Base-by-base conservation (phyloP, 352 stramenopile species). In the Globisporangium radiosum region DNA sequence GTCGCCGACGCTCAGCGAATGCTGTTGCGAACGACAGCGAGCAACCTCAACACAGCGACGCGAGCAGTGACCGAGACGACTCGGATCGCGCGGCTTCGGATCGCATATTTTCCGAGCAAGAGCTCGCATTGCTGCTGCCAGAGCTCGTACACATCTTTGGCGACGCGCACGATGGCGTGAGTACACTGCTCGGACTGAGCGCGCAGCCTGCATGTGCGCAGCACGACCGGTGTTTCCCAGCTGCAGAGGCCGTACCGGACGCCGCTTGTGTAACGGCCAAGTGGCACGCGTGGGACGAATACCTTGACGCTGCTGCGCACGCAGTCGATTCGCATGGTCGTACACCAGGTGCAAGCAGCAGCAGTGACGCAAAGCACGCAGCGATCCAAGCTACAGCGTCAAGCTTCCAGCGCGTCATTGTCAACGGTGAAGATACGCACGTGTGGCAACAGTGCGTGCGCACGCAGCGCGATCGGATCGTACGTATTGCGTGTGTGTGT, bases 61-160 rank as follows among this genome's bases (percentile, higher is more conserved):
- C 25, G 25, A 33, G 25, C 25, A 33, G 25, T 3, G 25, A 33
- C 25, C 25, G 25, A 33, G 25, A 33, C 25, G 25, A 33, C 25
- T 33, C 25, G 25, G 25, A 33, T 33, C 25, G 25, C 25, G 25
- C 25, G 25, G 25, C 25, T 4, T 14, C 14, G 8, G 55, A 56
- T 17, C 15, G 51, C 50, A 7, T 14, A 33, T 15, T 74, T 7
- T 62, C 58, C 13, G 52, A 51, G 15, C 48, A 44, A 11, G 65
- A 74, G 33, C 48, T 68, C 4, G 55, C 69, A 17, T 36, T 66
- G 44, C 49, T 78, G 7, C 57, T 74, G 13, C 57, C 57, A 1
- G 61, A 72, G 11, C 53, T 78, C 9, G 25, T 55, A 0, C 62
- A 66, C 33, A 54, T 73, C 5, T 70, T 78, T 50, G 71, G 66